These are phyloP conservation scores for Leucocoprinus sp. DNA, from an alignment of 768 basidiomycete genomes.

Conservation along the genomic window DNA sequence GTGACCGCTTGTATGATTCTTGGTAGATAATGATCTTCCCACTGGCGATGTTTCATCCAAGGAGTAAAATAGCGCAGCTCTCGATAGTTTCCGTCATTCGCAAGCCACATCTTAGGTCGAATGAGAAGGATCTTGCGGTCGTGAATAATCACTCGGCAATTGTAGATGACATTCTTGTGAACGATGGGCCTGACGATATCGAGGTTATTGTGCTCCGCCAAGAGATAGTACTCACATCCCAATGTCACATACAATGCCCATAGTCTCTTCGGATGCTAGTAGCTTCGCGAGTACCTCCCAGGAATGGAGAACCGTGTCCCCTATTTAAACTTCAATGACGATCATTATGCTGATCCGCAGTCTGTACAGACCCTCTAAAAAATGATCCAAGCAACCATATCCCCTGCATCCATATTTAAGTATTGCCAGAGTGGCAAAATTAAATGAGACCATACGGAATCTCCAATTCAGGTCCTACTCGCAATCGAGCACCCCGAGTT, in stretches of 20 bases:
- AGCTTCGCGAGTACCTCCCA: conserved; percentile 98
- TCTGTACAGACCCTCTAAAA: conserved; percentile 69
- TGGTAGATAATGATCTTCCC: conserved; percentile 89
- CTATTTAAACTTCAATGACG: conserved; percentile 31
- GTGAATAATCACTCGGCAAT: conserved; percentile 87
- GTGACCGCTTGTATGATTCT: conserved; percentile 84
- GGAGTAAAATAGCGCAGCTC: conserved; percentile 88
- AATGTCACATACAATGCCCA: conserved; percentile 90
- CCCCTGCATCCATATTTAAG: conserved; percentile 42
- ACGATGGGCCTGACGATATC: conserved; percentile 69
- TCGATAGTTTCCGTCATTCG: conserved; percentile 97
- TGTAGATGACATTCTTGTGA: conserved; percentile 98
- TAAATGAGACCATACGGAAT: conserved; percentile 56
- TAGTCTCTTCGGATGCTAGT: conserved; percentile 65
- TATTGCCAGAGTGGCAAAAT: not conserved
- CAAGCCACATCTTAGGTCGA: conserved; percentile 99
- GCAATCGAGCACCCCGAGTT: conserved; percentile 74
- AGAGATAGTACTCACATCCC: conserved; percentile 65
- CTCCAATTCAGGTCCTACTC: conserved; percentile 96
- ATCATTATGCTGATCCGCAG: not conserved
- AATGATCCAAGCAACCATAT: conserved; percentile 97
- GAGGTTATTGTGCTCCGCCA: not conserved
- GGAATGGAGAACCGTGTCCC: conserved; percentile 92
- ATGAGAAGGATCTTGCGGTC: conserved; percentile 86
- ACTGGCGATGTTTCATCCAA: conserved; percentile 83